Conservation (phyloP, 2,329 filamentous ascomycete species). For the Tolypocladium capitatum region DNA sequence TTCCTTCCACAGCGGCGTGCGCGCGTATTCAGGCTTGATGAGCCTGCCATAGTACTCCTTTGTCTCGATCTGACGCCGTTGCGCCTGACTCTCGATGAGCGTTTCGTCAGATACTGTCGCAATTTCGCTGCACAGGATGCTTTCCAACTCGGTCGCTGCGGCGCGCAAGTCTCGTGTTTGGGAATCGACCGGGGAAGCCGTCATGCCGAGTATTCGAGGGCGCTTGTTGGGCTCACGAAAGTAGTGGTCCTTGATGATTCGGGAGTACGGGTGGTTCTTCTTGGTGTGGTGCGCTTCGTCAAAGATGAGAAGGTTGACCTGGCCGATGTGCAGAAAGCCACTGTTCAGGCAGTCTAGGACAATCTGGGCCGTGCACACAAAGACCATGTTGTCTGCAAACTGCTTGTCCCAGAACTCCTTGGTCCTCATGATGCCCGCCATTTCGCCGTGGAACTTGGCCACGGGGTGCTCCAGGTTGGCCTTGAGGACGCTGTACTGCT, state of each 20-base stretch:
- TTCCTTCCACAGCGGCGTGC: slow-evolving; percentile 50
- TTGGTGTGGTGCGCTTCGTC: slow-evolving; percentile 96
- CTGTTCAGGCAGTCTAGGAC: slow-evolving; percentile 65
- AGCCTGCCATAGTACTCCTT: slow-evolving; percentile 31
- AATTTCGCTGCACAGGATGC: slow-evolving; percentile 67
- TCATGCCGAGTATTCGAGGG: slow-evolving; percentile 89
- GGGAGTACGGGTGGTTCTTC: slow-evolving; percentile 80
- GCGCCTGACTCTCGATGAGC: slow-evolving; percentile 10
- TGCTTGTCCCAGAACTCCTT: slow-evolving; percentile 37
- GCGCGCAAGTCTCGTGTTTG: slow-evolving; percentile 53
- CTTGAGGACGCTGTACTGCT: slow-evolving; percentile 72
- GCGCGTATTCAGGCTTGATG: slow-evolving; percentile 27
- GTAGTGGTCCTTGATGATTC: slow-evolving; percentile 84
- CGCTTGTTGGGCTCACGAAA: slow-evolving; percentile 32
- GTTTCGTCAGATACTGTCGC: slow-evolving; percentile 48
- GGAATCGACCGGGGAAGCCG: slow-evolving; percentile 83
- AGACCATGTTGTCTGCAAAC: slow-evolving; percentile 56
- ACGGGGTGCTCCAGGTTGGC: slow-evolving; percentile 69
- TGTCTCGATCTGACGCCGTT: slow-evolving; percentile 35
- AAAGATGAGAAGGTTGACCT: slow-evolving; percentile 84
- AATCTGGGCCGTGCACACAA: slow-evolving; percentile 88
- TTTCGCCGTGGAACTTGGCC: slow-evolving; percentile 61
- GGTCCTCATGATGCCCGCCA: slow-evolving; percentile 28
- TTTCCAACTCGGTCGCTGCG: slow-evolving; percentile 63
- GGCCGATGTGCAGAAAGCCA: slow-evolving; percentile 65